Conservation (phyloP, 176 grass and related monocot genomes). For the Eleusine indica region DNA sequence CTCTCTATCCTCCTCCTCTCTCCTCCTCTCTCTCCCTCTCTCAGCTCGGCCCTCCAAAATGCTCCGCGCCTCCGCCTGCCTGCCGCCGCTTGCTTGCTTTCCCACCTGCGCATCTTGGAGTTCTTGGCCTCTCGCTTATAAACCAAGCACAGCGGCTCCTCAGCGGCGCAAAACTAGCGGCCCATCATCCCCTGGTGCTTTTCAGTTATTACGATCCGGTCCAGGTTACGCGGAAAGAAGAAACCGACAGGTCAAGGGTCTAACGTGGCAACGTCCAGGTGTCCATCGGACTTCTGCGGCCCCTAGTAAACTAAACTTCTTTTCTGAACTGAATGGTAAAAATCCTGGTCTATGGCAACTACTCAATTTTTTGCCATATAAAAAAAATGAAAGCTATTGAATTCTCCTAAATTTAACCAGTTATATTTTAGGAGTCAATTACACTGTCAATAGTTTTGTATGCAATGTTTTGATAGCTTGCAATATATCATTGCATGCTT, state of each 20-base stretch:
- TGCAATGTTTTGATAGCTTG: background rate
- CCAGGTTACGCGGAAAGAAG: conserved; percentile 17
- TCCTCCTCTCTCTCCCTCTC: background rate
- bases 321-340: background rate
- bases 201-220: conserved; percentile 12
- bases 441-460: background rate
- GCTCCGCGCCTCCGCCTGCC: background rate
- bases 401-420: background rate
- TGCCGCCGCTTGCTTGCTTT: conserved; percentile 23
- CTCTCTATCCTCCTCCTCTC: background rate
- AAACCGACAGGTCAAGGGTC: conserved; percentile 39
- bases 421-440: background rate
- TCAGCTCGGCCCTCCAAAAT: background rate
- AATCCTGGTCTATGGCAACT: background rate
- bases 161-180: conserved; percentile 18
- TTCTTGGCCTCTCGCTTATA: conserved; percentile 47
- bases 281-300: too few relatives aligned
- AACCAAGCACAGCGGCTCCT: background rate
- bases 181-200: background rate
- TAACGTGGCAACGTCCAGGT: background rate
- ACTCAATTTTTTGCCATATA: background rate
- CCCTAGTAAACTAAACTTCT: background rate
- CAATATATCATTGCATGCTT: background rate
- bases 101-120: conserved; percentile 36
- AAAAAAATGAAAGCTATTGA: background rate